phyloP scores from a whole-genome alignment of 352 stramenopile genomes.

The Phytophthora quininea region DNA sequence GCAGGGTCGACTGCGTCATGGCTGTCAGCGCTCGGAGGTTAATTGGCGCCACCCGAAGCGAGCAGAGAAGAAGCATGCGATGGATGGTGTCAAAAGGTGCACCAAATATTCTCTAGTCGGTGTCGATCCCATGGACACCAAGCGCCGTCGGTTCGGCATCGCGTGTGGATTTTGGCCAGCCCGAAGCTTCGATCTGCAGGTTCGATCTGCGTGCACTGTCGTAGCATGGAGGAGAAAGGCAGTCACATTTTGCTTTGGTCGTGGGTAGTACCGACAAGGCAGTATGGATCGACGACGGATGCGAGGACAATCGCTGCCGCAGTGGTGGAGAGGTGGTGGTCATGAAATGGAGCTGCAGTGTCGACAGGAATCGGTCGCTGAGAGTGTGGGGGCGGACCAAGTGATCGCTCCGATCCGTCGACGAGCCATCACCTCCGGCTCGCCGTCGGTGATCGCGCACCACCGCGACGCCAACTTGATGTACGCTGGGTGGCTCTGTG shows the following conservation, averaged over 20 bases:
- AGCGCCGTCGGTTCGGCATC: too few relatives aligned
- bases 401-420: background rate
- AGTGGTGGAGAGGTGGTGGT: background rate
- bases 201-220: too few relatives aligned
- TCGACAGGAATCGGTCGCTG: too few relatives aligned
- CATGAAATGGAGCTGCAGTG: background rate
- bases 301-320: too few relatives aligned
- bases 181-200: too few relatives aligned
- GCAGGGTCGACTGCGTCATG: slow-evolving; percentile 7
- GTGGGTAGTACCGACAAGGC: too few relatives aligned
- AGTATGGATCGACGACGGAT: too few relatives aligned
- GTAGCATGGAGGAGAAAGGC: too few relatives aligned
- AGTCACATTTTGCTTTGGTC: too few relatives aligned
- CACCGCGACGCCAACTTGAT: background rate
- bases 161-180: background rate
- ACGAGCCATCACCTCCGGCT: background rate
- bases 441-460: slow-evolving; percentile 11
- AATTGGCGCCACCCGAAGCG: background rate
- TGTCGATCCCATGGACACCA: too few relatives aligned
- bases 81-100: background rate
- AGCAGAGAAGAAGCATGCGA: background rate
- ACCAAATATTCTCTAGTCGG: background rate
- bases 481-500: too few relatives aligned
- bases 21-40: background rate
- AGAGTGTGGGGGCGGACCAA: background rate